phyloP scores from a whole-genome alignment of 345 rosid genomes.

The Kernera saxatilis region DNA sequence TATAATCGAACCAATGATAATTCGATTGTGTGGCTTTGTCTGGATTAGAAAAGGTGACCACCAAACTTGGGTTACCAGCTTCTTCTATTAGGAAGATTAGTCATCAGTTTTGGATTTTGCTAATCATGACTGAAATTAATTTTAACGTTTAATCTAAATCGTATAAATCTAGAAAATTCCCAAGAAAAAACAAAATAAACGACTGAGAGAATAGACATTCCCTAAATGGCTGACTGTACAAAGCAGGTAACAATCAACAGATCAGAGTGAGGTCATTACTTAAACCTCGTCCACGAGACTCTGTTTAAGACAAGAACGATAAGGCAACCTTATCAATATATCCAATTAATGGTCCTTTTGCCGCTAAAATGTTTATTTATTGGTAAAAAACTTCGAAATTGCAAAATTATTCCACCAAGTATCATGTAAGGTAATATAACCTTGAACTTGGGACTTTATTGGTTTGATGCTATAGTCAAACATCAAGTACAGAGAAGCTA shows the following conservation, averaged over 20 bases:
- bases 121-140: background rate
- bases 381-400: background rate
- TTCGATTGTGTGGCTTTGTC: background rate
- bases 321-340: background rate
- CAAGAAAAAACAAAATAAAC: background rate
- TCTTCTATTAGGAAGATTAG: slow-evolving; percentile 5
- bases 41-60: background rate
- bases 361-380: background rate
- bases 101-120: slow-evolving; percentile 12
- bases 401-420: background rate
- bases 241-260: background rate
- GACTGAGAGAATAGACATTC: background rate
- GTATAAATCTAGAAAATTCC: background rate
- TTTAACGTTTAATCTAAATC: background rate
- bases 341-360: background rate
- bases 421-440: background rate
- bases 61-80: background rate
- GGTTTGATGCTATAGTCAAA: background rate
- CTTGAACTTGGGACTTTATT: background rate
- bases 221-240: background rate
- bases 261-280: background rate
- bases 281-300: background rate
- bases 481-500: background rate
- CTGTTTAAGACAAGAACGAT: background rate
- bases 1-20: background rate